A percentile compares a stretch with the other conserved stretches of the same genome.
These are phyloP conservation scores for Sistotremastrum suecicum DNA, from an alignment of 768 basidiomycete species.

Conservation along the genomic window DNA sequence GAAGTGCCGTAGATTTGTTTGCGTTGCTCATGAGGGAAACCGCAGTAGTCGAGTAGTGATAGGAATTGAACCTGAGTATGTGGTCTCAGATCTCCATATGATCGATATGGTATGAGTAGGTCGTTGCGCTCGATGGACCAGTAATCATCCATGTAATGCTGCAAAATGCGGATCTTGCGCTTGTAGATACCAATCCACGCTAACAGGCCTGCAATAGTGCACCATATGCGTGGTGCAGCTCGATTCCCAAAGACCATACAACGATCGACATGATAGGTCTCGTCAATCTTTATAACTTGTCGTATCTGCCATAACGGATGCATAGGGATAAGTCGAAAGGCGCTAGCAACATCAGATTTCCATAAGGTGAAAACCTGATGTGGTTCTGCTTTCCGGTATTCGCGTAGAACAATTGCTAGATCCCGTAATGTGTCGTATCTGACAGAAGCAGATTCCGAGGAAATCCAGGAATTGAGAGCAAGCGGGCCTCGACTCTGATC, in stretches of 20 bases:
- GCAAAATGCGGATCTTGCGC: conserved; percentile 8
- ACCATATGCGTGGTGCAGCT: conserved; percentile 14
- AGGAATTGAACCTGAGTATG: conserved; percentile 21
- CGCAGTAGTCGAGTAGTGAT: conserved; percentile 24
- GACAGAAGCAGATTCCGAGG: background rate
- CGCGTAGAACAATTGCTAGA: background rate
- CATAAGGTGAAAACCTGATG: conserved; percentile 8
- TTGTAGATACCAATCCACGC: conserved; percentile 22
- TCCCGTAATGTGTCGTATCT: conserved; percentile 6
- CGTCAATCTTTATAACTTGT: conserved; percentile 16
- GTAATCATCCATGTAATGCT: conserved; percentile 17
- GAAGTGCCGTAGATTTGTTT: conserved; percentile 24
- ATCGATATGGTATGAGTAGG: conserved; percentile 15
- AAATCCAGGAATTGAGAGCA: conserved; percentile 18
- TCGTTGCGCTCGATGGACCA: conserved; percentile 7
- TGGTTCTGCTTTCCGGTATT: background rate
- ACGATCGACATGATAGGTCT: conserved; percentile 15
- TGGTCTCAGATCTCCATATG: conserved; percentile 17
- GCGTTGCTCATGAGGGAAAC: conserved; percentile 21
- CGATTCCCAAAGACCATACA: conserved; percentile 20
- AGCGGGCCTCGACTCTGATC: conserved; percentile 17
- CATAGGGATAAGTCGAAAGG: conserved; percentile 22
- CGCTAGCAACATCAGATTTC: conserved; percentile 25
- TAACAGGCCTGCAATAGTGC: conserved; percentile 18
- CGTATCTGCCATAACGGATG: conserved; percentile 28